These are phyloP conservation scores for Lotus japonicus DNA, from an alignment of 306 rosid genomes.

Conservation along the genomic window DNA sequence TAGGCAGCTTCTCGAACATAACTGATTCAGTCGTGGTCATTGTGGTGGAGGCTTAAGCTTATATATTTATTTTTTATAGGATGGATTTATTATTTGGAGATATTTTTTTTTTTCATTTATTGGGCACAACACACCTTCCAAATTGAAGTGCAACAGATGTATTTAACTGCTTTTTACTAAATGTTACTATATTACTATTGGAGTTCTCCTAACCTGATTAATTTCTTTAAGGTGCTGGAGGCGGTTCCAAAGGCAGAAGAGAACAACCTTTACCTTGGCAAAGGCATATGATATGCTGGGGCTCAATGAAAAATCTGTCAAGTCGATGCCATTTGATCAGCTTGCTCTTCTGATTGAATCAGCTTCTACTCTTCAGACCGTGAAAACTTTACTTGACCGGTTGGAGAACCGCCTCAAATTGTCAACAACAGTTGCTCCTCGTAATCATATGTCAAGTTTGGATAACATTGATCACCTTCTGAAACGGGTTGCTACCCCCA, in stretches of 20 bases:
- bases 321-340: constrained; percentile 86
- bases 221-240: constrained; percentile 73
- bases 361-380: constrained; percentile 62
- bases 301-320: constrained; percentile 59
- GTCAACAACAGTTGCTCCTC: constrained; percentile 42
- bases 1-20: neutral
- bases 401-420: constrained; percentile 72
- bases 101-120: neutral
- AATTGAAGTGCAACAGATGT: neutral
- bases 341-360: constrained; percentile 82
- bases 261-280: constrained; percentile 68
- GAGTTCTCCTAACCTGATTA: constrained; percentile 7
- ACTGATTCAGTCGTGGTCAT: neutral
- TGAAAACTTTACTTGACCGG: constrained; percentile 73
- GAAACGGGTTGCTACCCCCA: constrained; percentile 81
- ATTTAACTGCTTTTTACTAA: neutral
- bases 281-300: constrained; percentile 59
- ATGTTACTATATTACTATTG: neutral
- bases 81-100: neutral
- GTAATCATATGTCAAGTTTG: constrained; percentile 35
- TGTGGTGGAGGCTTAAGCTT: neutral
- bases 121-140: neutral
- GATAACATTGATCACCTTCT: constrained; percentile 94
- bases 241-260: constrained; percentile 47
- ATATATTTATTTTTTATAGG: neutral